Evolutionary conservation across 2,329 filamentous ascomycete species (phyloP).

Genomic region (Colletotrichum tabaci): DNA sequence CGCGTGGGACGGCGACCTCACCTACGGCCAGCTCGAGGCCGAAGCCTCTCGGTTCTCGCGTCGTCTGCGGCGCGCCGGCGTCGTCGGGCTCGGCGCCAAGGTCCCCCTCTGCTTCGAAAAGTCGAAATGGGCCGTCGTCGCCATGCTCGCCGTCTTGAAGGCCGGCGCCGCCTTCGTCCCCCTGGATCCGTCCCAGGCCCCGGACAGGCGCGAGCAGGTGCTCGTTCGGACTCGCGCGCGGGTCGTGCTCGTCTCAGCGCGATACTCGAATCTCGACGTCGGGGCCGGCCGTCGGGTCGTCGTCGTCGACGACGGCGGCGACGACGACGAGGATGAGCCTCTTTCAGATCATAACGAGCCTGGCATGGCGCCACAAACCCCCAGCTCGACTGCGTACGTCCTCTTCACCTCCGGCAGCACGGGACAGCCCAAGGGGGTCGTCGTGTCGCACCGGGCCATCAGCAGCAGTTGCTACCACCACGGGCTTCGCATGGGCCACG

Average conservation of each 20-base stretch:
- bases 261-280: background rate
- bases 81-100: background rate
- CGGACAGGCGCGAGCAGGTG: background rate
- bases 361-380: no score
- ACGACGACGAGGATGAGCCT: background rate
- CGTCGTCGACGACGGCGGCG: background rate
- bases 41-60: slow-evolving; percentile 21
- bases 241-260: background rate
- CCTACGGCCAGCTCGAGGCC: slow-evolving; percentile 45
- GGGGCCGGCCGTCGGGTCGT: background rate
- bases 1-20: slow-evolving; percentile 11
- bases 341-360: background rate
- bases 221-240: background rate
- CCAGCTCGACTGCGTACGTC: slow-evolving; percentile 48
- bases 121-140: slow-evolving; percentile 30
- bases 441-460: slow-evolving; percentile 47
- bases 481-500: background rate
- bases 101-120: slow-evolving; percentile 42
- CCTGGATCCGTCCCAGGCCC: background rate
- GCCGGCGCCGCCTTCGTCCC: slow-evolving; percentile 21
- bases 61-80: slow-evolving; percentile 3
- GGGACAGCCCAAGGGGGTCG: slow-evolving; percentile 63
- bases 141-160: slow-evolving; percentile 39
- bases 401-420: slow-evolving; percentile 59
- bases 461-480: slow-evolving; percentile 36